Conservation (phyloP, 2,329 filamentous ascomycete genomes). For the Apiospora phragmitis region DNA sequence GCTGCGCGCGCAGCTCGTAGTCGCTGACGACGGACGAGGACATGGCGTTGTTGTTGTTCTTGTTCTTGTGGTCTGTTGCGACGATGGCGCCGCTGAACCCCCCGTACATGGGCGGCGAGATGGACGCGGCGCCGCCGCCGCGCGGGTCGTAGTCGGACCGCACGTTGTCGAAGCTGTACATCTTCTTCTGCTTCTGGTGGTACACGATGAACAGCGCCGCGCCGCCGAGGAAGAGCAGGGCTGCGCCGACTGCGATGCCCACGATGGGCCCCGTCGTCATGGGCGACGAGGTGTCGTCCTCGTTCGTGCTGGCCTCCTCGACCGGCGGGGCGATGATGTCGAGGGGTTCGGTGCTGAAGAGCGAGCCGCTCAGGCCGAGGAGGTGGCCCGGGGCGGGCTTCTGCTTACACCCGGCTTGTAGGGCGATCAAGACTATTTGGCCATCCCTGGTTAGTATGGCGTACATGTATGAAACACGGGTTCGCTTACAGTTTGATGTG, state of each 20-base stretch:
- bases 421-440: conserved; percentile 44
- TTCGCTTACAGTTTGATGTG: conserved; percentile 48
- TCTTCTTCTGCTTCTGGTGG: conserved; percentile 42
- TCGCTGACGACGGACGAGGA: too few relatives aligned
- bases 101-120: too few relatives aligned
- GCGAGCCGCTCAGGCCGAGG: conserved; percentile 41
- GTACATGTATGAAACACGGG: too few relatives aligned
- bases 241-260: conserved; percentile 51
- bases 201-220: conserved; percentile 48
- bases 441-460: too few relatives aligned
- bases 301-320: too few relatives aligned
- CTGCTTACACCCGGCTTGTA: conserved; percentile 50
- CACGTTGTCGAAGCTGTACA: not conserved
- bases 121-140: conserved; percentile 15
- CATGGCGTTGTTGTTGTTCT: too few relatives aligned
- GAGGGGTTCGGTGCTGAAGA: conserved; percentile 40
- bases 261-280: conserved; percentile 52
- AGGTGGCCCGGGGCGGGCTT: conserved; percentile 37
- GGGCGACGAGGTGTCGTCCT: conserved; percentile 20
- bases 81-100: too few relatives aligned
- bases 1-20: conserved; percentile 29
- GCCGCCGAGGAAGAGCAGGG: conserved; percentile 42
- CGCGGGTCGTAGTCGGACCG: conserved; percentile 20
- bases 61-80: too few relatives aligned
- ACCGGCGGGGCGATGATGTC: conserved; percentile 41